Evolutionary conservation across 345 rosid species (phyloP), one percentile per base, ranked within the genome.

Genomic region (Firmiana major): DNA sequence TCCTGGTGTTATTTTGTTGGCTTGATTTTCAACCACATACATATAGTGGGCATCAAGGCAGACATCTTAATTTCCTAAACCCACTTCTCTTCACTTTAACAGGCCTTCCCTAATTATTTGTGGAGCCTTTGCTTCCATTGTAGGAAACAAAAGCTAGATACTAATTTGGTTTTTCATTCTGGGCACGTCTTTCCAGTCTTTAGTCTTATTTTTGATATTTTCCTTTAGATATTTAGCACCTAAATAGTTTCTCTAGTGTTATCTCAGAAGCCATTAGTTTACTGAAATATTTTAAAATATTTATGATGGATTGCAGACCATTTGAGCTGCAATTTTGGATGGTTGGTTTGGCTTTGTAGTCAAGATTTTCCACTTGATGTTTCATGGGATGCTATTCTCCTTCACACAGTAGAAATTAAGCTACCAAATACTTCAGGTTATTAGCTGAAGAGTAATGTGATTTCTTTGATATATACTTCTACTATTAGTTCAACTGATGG

Each of bases 1-100:
- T 69, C 15, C 0, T 46, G 58, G 0, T 43, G 55, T 34, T 17
- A 6, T 15, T 70, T 48, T 26, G 43, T 48, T 70, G 34, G 38
- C 57, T 70, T 70, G 74, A 70, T 67, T 48, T 48, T 28, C 74
- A 70, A 28, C 42, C 28, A 42, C 58, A 70, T 54, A 17, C 22
- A 70, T 49, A 13, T 70, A 58, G 59, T 48, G 42, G 42, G 22
- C 71, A 55, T 55, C 21, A 57, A 57, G 28, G 12, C 10, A 17
- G 6, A 21, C 24, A 55, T n/a, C 28, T 21, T 9, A 55, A 51
- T 36, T 16, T 51, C 34, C 3, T 51, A 55, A 55, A 26, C 28
- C 26, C 60, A 55, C 60, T 55, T 55, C 12, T 0, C 2, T 55
- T n/a, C 21, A 21, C 28, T 55, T 55, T 55, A 7, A 7, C 24